Evolutionary conservation across 331 rosid species (phyloP).

Genomic region (Malus hybrid): DNA sequence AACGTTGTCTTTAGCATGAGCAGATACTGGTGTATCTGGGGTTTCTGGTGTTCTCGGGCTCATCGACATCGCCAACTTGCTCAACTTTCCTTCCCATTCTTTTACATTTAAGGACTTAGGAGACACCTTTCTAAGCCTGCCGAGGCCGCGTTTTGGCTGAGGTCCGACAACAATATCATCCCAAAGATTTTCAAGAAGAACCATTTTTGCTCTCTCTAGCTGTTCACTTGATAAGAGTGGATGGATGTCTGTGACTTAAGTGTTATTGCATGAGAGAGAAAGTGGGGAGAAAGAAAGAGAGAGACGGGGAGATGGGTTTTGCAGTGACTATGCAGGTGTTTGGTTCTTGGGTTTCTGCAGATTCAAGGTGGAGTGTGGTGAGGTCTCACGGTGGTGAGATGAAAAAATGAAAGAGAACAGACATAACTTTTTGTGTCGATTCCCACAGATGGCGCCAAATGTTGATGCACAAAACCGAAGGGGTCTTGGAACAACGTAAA

Average conservation of each 20-base stretch:
- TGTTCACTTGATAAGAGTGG: not conserved
- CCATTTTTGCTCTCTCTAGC: slow-evolving; percentile 24
- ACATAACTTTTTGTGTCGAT: too few species aligned
- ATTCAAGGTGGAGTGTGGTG: too few species aligned
- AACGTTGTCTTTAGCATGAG: slow-evolving; percentile 55
- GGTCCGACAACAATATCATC: slow-evolving; percentile 81
- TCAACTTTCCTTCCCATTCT: slow-evolving; percentile 37
- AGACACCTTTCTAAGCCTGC: slow-evolving; percentile 50
- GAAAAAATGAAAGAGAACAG: too few species aligned
- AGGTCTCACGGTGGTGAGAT: too few species aligned
- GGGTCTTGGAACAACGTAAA: too few species aligned
- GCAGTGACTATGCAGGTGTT: too few species aligned
- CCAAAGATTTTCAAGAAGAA: slow-evolving; percentile 83
- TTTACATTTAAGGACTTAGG: slow-evolving; percentile 33
- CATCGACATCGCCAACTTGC: slow-evolving; percentile 48
- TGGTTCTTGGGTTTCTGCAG: too few species aligned
- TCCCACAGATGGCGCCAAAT: too few species aligned
- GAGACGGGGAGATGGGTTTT: not conserved
- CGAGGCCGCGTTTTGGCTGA: slow-evolving; percentile 83
- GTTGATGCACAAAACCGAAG: too few species aligned
- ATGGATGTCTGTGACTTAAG: not conserved
- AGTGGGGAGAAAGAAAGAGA: not conserved
- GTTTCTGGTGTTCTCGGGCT: slow-evolving; percentile 54
- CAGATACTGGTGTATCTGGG: slow-evolving; percentile 22
- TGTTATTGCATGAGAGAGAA: not conserved